These are phyloP conservation scores for Ocimum tenuiflorum DNA, from an alignment of 257 asterid genomes.

Conservation along the genomic window DNA sequence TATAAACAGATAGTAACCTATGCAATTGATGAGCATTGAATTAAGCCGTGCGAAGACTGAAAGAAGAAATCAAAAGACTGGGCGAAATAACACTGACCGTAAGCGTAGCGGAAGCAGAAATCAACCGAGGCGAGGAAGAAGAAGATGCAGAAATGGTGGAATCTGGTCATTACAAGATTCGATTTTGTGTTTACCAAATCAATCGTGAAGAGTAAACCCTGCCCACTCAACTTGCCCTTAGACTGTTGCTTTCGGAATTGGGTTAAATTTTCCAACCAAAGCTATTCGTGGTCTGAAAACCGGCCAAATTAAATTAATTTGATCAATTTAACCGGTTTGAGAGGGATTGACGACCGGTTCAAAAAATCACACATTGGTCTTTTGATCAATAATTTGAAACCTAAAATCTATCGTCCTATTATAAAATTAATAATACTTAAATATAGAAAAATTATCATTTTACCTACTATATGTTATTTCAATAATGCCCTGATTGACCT, in stretches of 20 bases:
- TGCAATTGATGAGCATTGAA: background rate
- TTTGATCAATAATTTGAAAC: too few relatives aligned
- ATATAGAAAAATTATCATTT: too few relatives aligned
- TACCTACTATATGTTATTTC: too few relatives aligned
- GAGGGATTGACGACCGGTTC: too few relatives aligned
- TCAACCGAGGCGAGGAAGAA: constrained; percentile 19
- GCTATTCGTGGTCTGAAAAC: too few relatives aligned
- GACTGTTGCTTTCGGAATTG: background rate
- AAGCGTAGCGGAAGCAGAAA: constrained; percentile 21
- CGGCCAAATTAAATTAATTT: too few relatives aligned
- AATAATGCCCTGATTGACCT: too few relatives aligned
- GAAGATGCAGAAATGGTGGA: constrained; percentile 17
- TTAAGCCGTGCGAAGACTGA: background rate
- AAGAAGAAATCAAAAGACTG: constrained; percentile 6
- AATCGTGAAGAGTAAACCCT: background rate
- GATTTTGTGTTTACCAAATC: background rate
- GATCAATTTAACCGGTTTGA: too few relatives aligned
- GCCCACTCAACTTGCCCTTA: background rate
- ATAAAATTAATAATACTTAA: too few relatives aligned
- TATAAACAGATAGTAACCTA: background rate
- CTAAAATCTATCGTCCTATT: too few relatives aligned
- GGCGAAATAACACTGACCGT: constrained; percentile 25
- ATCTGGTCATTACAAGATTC: constrained; percentile 23
- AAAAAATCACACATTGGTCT: too few relatives aligned
- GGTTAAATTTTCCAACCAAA: too few relatives aligned